Evolutionary conservation across 2,329 filamentous ascomycete species (phyloP).

Genomic region (Colletotrichum spaethianum): DNA sequence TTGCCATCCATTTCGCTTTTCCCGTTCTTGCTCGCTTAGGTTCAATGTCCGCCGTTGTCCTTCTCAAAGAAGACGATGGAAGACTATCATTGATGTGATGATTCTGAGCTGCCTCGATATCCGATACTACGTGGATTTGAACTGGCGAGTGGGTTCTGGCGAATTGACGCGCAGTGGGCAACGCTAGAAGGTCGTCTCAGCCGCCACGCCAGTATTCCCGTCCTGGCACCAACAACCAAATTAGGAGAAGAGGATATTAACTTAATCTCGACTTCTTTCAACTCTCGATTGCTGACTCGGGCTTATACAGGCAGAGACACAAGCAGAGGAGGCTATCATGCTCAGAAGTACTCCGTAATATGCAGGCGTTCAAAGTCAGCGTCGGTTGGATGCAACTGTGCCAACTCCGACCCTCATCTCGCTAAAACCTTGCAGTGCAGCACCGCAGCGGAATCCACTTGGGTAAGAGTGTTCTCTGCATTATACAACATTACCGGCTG

Average conservation of each 20-base stretch:
- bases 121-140: background rate
- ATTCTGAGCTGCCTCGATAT: background rate
- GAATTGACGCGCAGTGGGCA: conserved; percentile 16
- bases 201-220: background rate
- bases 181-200: conserved; percentile 19
- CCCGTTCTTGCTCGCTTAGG: background rate
- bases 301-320: background rate
- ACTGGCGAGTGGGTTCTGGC: conserved; percentile 18
- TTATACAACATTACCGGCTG: background rate
- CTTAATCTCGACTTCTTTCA: background rate
- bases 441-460: background rate
- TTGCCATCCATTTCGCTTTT: too few relatives aligned
- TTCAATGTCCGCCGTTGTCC: background rate
- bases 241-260: too few relatives aligned
- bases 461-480: accelerated
- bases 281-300: too few relatives aligned
- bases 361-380: background rate
- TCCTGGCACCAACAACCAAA: background rate
- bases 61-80: background rate
- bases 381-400: too few relatives aligned
- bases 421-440: background rate
- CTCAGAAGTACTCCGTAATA: too few relatives aligned
- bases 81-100: background rate
- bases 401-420: background rate
- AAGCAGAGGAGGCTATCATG: too few relatives aligned